A percentile compares a stretch with the other conserved stretches of the same genome.
Conservation (phyloP, 2,329 filamentous ascomycete genomes). For the Camillea tinctor region DNA sequence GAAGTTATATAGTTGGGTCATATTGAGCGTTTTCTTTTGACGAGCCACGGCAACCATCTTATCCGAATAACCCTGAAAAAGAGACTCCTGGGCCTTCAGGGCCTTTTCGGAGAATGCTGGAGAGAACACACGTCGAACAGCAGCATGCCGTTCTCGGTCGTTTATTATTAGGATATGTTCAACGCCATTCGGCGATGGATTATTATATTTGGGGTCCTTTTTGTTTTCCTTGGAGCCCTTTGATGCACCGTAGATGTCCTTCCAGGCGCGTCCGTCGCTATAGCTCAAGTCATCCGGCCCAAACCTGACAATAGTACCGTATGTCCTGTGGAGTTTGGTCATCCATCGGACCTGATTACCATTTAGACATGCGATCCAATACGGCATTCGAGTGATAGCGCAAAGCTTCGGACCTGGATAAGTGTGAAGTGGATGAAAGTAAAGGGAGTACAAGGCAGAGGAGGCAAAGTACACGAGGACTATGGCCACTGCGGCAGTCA, state of each 20-base stretch:
- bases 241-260: slow-evolving; percentile 8
- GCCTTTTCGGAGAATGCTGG: slow-evolving; percentile 14
- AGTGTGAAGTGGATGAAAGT: slow-evolving; percentile 24
- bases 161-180: slow-evolving; percentile 6
- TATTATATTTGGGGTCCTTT: slow-evolving; percentile 8
- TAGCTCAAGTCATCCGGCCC: slow-evolving; percentile 22
- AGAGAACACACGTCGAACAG: slow-evolving; percentile 12
- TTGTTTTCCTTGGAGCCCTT: background rate
- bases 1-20: slow-evolving; percentile 14
- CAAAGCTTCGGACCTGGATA: slow-evolving; percentile 24
- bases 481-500: too few relatives aligned
- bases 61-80: slow-evolving; percentile 6
- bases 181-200: slow-evolving; percentile 8
- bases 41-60: slow-evolving; percentile 5
- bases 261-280: slow-evolving; percentile 13
- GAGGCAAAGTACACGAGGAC: too few relatives aligned
- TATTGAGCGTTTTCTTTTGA: slow-evolving; percentile 2
- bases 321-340: slow-evolving; percentile 11
- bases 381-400: slow-evolving; percentile 20
- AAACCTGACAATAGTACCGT: slow-evolving; percentile 19
- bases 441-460: slow-evolving; percentile 10
- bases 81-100: slow-evolving; percentile 12
- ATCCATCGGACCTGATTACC: slow-evolving; percentile 20
- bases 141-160: slow-evolving; percentile 6
- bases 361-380: slow-evolving; percentile 16